Evolutionary conservation across 805 yeast species (phyloP), one percentile per base, ranked within the genome.

Genomic region (Hanseniaspora vineae): DNA sequence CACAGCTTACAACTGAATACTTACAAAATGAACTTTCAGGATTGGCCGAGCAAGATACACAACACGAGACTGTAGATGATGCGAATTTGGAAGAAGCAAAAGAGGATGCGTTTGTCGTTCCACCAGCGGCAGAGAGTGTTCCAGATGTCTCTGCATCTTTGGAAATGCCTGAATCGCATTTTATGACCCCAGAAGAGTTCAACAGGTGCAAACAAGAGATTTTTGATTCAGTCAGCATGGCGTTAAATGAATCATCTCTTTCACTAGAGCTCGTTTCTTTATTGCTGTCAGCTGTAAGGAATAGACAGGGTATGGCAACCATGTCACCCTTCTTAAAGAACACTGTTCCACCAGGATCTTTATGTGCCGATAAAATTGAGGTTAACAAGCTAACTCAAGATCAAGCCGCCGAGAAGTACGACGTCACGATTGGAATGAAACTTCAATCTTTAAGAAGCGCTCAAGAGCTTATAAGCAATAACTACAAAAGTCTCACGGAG

Each of bases 211-310:
- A 78, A 57, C 58, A 66, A n/a, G 77, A 78, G 49, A 70, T 81
- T 40, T 55, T 80, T 14, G 69, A 66, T 15, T 67, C 70, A 42
- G 69, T 84, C 31, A 73, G 76, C 47, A 62, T 77, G 0, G 95
- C 97, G 1, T 68, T 85, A 54, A 92, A 90, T 60, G 97, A 92
- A 59, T 80, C 95, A 0, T 88, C 96, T 0, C 64, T 92, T 37
- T 81, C 95, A 1, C 67, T 89, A 49, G 98, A 90, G 59, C 84
- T 89, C 52, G 81, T 90, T 1, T 86, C 96, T 1, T 69, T 90
- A 51, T 67, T 92, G 49, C 73, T 90, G 42, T 83, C 96, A 17
- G 75, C 85, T 11, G 77, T 78, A 11, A 74, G 92, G 52, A 96
- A 96, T 1, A 85, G 86, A 17, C 83, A 90, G 1, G 95, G 94